Evolutionary conservation across 495 filamentous ascomycete species (phyloP).

Genomic region (Penicillium goetzii): DNA sequence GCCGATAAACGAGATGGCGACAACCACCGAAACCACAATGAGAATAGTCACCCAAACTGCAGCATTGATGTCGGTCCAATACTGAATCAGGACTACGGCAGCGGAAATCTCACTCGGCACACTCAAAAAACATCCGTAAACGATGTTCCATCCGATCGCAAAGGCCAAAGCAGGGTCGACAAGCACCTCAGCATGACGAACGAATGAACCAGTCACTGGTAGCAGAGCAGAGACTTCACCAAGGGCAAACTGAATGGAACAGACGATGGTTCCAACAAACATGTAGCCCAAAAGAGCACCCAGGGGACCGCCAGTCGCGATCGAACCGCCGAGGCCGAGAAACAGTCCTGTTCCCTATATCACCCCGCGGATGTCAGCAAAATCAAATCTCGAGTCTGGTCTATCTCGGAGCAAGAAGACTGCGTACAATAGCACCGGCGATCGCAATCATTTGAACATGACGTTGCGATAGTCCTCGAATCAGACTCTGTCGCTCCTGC

Average conservation of each 20-base stretch:
- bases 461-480: slow-evolving; percentile 44
- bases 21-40: slow-evolving; percentile 55
- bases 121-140: slow-evolving; percentile 60
- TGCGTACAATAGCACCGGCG: slow-evolving; percentile 58
- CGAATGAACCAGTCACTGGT: slow-evolving; percentile 51
- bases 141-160: slow-evolving; percentile 61
- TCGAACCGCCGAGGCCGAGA: slow-evolving; percentile 60
- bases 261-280: slow-evolving; percentile 45
- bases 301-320: slow-evolving; percentile 61
- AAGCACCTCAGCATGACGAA: slow-evolving; percentile 53
- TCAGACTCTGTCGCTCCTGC: slow-evolving; percentile 32
- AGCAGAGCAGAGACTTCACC: slow-evolving; percentile 50
- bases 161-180: slow-evolving; percentile 64
- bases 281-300: slow-evolving; percentile 60
- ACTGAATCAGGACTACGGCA: slow-evolving; percentile 61
- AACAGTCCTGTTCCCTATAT: slow-evolving; percentile 63
- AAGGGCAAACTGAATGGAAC: slow-evolving; percentile 44
- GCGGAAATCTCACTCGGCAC: slow-evolving; percentile 68
- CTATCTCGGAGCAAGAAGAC: no score
- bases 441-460: slow-evolving; percentile 64
- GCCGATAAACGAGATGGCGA: slow-evolving; percentile 58
- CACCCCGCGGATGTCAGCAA: neutral
- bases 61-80: slow-evolving; percentile 59
- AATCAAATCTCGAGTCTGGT: neutral
- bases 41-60: slow-evolving; percentile 59